Conservation (phyloP, 352 stramenopile genomes). For the Phytophthora kernoviae region DNA sequence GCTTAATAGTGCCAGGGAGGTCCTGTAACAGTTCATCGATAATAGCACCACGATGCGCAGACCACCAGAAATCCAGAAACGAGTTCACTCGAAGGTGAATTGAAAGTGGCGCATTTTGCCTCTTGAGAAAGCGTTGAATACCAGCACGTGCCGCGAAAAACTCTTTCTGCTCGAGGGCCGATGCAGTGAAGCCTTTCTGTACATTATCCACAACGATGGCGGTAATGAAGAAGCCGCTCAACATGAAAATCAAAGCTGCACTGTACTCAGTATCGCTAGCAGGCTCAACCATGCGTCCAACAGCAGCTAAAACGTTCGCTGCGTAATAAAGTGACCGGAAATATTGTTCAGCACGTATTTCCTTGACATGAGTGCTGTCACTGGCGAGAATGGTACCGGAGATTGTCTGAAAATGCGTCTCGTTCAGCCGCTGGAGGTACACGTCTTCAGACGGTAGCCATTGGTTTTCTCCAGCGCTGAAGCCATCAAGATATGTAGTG, state of each 20-base stretch:
- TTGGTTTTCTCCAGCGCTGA: slow-evolving; percentile 41
- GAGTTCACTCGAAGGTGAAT: slow-evolving; percentile 68
- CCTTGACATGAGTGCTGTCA: slow-evolving; percentile 23
- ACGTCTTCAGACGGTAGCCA: slow-evolving; percentile 59
- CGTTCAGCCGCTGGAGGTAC: slow-evolving; percentile 39
- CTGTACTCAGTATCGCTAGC: slow-evolving; percentile 51
- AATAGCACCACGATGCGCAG: slow-evolving; percentile 61
- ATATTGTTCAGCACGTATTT: slow-evolving; percentile 55
- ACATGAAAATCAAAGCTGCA: slow-evolving; percentile 62
- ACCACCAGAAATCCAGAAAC: slow-evolving; percentile 78
- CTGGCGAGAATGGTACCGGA: slow-evolving; percentile 24
- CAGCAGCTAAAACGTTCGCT: slow-evolving; percentile 50
- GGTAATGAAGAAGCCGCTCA: slow-evolving; percentile 71
- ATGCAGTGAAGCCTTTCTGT: slow-evolving; percentile 68
- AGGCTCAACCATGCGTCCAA: slow-evolving; percentile 55
- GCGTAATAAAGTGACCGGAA: slow-evolving; percentile 66
- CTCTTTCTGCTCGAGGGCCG: slow-evolving; percentile 69
- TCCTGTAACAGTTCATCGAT: slow-evolving; percentile 64
- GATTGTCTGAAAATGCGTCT: slow-evolving; percentile 34
- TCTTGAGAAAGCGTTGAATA: slow-evolving; percentile 70
- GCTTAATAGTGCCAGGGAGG: slow-evolving; percentile 55
- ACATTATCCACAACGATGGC: slow-evolving; percentile 75
- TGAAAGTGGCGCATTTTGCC: slow-evolving; percentile 51
- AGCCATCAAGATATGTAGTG: slow-evolving; percentile 49
- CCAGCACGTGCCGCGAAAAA: slow-evolving; percentile 61